Evolutionary conservation across 495 filamentous ascomycete species (phyloP).

Genomic region (Penicillium antarcticum): DNA sequence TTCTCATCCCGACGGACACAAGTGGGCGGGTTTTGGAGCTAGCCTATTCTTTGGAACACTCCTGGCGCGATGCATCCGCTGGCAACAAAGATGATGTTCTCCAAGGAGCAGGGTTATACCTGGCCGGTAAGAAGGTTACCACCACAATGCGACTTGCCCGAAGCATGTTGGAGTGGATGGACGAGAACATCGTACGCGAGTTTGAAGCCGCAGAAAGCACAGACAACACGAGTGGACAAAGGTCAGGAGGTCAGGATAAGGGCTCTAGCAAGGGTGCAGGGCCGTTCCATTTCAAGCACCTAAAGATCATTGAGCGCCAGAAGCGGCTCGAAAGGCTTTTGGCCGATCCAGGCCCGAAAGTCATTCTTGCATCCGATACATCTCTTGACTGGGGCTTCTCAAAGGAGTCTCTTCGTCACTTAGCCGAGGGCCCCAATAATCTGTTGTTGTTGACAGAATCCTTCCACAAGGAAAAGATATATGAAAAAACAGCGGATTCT

Average conservation of each 20-base stretch:
- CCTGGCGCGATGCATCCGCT: constrained; percentile 72
- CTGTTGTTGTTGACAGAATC: constrained; percentile 80
- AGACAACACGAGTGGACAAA: constrained; percentile 42
- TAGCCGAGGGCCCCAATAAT: constrained; percentile 74
- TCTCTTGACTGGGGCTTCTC: constrained; percentile 96
- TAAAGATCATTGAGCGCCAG: constrained; percentile 74
- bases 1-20: constrained; percentile 92
- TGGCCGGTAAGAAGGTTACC: constrained; percentile 75
- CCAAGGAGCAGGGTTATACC: constrained; percentile 67
- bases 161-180: constrained; percentile 99
- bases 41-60: constrained; percentile 85
- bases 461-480: constrained; percentile 39
- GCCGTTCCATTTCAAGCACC: constrained; percentile 87
- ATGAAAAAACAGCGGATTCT: constrained; percentile 28
- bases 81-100: constrained; percentile 51
- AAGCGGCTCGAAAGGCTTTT: constrained; percentile 68
- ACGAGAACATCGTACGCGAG: constrained; percentile 84
- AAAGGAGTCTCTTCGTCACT: constrained; percentile 68
- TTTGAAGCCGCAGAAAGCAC: constrained; percentile 73
- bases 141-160: constrained; percentile 83
- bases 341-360: constrained; percentile 51
- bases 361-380: constrained; percentile 87
- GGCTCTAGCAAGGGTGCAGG: constrained; percentile 49
- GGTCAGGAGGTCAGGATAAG: constrained; percentile 33
- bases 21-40: constrained; percentile 92